Evolutionary conservation across 2,329 filamentous ascomycete genomes (phyloP).

Genomic region (Phialophora expanda): DNA sequence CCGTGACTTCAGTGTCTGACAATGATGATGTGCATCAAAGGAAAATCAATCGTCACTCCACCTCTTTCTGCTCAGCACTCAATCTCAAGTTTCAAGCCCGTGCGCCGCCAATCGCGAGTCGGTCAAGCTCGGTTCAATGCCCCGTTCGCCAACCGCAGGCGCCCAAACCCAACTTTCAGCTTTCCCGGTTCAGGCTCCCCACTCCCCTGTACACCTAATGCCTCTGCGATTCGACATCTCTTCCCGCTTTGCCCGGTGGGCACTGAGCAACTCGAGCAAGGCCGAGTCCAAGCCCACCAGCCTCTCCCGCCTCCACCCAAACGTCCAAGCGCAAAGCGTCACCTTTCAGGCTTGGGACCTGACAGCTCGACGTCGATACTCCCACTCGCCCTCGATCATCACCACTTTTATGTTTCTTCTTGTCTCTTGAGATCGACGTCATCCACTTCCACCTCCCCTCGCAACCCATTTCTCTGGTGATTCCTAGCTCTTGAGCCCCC

Average conservation of each 20-base stretch:
- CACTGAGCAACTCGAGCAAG: constrained; percentile 24
- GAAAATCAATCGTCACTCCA: constrained; percentile 15
- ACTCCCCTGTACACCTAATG: background rate
- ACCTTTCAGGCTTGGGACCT: constrained; percentile 8
- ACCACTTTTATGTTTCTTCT: constrained; percentile 16
- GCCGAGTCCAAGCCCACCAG: constrained; percentile 3
- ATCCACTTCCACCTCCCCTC: constrained; percentile 29
- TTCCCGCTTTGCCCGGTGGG: constrained; percentile 31
- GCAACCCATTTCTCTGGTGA: constrained; percentile 29
- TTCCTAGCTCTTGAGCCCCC: constrained; percentile 17
- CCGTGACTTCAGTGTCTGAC: constrained; percentile 11
- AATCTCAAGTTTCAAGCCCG: constrained; percentile 10
- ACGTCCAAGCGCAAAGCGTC: constrained; percentile 13
- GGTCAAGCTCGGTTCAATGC: constrained; percentile 6
- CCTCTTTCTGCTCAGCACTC: constrained; percentile 17
- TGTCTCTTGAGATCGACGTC: constrained; percentile 33
- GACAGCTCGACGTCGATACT: constrained; percentile 21
- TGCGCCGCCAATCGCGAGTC: constrained; percentile 1
- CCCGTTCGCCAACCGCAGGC: constrained; percentile 11
- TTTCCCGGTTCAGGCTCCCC: constrained; percentile 13
- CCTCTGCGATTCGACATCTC: constrained; percentile 9
- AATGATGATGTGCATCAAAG: background rate
- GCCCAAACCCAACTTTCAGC: constrained; percentile 8
- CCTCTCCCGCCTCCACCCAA: background rate
- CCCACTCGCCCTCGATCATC: constrained; percentile 16